phyloP scores from a whole-genome alignment of 306 rosid species.

The Cucumis hystrix region DNA sequence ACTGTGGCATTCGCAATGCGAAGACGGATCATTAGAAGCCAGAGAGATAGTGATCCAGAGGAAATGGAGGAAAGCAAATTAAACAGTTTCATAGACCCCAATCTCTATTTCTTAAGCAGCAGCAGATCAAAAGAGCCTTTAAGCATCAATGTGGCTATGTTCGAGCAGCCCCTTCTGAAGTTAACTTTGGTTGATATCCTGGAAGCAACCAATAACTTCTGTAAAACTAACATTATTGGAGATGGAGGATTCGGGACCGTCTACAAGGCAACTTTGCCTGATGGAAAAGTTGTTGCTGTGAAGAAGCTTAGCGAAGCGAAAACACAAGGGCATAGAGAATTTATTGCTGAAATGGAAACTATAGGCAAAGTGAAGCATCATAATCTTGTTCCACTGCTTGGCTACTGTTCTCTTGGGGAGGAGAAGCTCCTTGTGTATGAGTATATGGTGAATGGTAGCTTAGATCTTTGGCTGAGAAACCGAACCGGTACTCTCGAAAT shows the following conservation, averaged over 20 bases:
- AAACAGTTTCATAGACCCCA: conserved; percentile 45
- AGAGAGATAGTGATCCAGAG: conserved; percentile 35
- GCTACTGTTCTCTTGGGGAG: conserved; percentile 84
- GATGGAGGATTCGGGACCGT: conserved; percentile 99
- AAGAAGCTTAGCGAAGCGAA: conserved; percentile 92
- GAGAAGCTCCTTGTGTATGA: conserved; percentile 94
- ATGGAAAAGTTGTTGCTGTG: conserved; percentile 72
- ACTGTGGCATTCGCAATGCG: conserved; percentile 33
- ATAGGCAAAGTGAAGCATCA: conserved; percentile 91
- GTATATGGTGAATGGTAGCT: conserved; percentile 91
- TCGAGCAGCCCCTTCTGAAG: conserved; percentile 89
- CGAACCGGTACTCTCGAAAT: conserved; percentile 69
- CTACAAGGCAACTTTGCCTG: conserved; percentile 73
- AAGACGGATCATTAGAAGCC: conserved; percentile 34
- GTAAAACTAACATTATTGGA: conserved; percentile 90
- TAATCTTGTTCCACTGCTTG: conserved; percentile 76
- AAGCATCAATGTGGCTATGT: conserved; percentile 88
- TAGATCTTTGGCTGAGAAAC: conserved; percentile 88
- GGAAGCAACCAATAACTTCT: conserved; percentile 86
- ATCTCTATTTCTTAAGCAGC: conserved; percentile 77
- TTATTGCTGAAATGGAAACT: conserved; percentile 96
- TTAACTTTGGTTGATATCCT: conserved; percentile 63
- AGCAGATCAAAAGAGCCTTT: conserved; percentile 89
- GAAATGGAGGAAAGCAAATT: conserved; percentile 52
- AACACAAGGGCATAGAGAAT: conserved; percentile 90